Evolutionary conservation across 2,329 filamentous ascomycete genomes (phyloP).

Genomic region (Clarireedia paspali): DNA sequence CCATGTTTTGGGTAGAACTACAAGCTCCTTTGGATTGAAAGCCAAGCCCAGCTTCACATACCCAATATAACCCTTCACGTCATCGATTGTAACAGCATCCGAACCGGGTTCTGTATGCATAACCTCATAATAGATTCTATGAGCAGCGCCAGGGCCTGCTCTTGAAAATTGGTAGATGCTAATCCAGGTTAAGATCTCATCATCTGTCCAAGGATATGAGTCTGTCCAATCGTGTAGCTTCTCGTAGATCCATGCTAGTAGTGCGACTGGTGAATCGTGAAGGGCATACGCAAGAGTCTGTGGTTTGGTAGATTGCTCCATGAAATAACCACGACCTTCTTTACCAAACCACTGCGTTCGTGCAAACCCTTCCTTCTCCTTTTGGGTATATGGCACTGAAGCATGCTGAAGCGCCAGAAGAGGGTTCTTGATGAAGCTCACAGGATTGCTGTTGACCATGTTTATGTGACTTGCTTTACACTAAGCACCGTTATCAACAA

Average conservation of each 20-base stretch:
- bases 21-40: constrained; percentile 52
- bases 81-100: constrained; percentile 20
- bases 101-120: constrained; percentile 32
- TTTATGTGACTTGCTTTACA: constrained; percentile 43
- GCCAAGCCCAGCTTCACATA: constrained; percentile 35
- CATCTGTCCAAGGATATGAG: constrained; percentile 63
- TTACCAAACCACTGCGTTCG: constrained; percentile 15
- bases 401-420: constrained; percentile 8
- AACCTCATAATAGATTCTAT: constrained; percentile 66
- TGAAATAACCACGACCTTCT: constrained; percentile 17
- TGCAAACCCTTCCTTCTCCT: constrained; percentile 13
- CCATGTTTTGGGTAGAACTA: constrained; percentile 47
- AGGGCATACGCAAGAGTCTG: constrained; percentile 64
- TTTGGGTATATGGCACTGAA: background rate
- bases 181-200: constrained; percentile 70
- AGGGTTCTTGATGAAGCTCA: constrained; percentile 1
- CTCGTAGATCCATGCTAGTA: constrained; percentile 74
- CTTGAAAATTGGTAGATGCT: constrained; percentile 65
- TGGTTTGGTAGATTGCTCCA: constrained; percentile 41
- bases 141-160: constrained; percentile 59
- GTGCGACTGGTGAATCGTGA: constrained; percentile 59
- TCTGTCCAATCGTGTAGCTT: constrained; percentile 75
- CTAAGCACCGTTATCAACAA: constrained; percentile 16
- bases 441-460: background rate
- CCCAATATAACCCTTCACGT: constrained; percentile 19